These are phyloP conservation scores for Scortechinia acanthostroma DNA, from an alignment of 2,329 filamentous ascomycete species.

Conservation along the genomic window DNA sequence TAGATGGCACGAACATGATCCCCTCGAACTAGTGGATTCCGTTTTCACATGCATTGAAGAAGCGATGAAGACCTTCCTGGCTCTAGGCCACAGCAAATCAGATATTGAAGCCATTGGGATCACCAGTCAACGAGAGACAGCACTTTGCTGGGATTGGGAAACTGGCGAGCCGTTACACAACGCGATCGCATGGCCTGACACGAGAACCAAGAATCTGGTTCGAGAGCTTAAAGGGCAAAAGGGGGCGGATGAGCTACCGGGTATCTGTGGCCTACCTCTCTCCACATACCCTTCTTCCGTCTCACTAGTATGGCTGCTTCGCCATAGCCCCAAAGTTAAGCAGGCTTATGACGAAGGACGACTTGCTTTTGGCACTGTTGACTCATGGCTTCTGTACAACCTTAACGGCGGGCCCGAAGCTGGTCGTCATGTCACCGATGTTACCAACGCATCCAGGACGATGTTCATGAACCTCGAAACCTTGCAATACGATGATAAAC, in stretches of 20 bases:
- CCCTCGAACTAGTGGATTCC: slow-evolving; percentile 64
- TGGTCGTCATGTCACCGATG: slow-evolving; percentile 68
- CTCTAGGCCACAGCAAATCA: slow-evolving; percentile 55
- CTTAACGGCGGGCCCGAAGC: slow-evolving; percentile 64
- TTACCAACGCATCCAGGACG: slow-evolving; percentile 75
- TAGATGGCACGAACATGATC: slow-evolving; percentile 83
- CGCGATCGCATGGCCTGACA: slow-evolving; percentile 81
- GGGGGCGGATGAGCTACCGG: slow-evolving; percentile 59
- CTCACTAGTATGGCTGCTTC: slow-evolving; percentile 72
- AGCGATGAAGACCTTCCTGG: slow-evolving; percentile 62
- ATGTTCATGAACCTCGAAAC: slow-evolving; percentile 83
- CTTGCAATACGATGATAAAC: slow-evolving; percentile 65
- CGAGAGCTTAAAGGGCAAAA: slow-evolving; percentile 63
- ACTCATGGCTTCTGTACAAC: slow-evolving; percentile 75
- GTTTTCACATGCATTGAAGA: slow-evolving; percentile 72
- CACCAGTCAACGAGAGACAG: slow-evolving; percentile 79
- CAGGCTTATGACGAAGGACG: slow-evolving; percentile 66
- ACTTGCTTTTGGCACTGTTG: slow-evolving; percentile 73
- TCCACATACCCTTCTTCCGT: slow-evolving; percentile 77
- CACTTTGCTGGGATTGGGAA: slow-evolving; percentile 70
- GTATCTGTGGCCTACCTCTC: slow-evolving; percentile 69
- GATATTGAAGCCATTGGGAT: slow-evolving; percentile 73
- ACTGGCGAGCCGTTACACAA: slow-evolving; percentile 74
- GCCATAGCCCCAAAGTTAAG: slow-evolving; percentile 59
- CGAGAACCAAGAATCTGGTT: slow-evolving; percentile 66